These are phyloP conservation scores for Penicillium freii DNA, from an alignment of 2,329 filamentous ascomycete species.

Conservation along the genomic window DNA sequence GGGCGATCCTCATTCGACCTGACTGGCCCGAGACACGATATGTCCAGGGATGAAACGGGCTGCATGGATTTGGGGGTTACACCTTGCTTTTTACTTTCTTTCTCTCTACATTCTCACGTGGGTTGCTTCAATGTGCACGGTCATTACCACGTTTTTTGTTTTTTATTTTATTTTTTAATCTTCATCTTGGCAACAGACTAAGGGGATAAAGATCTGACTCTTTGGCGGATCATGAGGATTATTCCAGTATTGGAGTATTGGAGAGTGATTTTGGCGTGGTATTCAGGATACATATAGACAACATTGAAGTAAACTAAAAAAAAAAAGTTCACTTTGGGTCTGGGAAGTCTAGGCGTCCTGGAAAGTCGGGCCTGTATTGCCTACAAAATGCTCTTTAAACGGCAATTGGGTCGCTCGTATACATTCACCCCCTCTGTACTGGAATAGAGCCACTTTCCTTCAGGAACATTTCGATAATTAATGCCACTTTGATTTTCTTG, in stretches of 20 bases:
- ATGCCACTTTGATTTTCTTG: background rate
- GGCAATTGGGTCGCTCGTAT: slow-evolving; percentile 3
- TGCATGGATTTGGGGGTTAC: slow-evolving; percentile 19
- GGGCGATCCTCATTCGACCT: slow-evolving; percentile 12
- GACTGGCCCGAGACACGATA: slow-evolving; percentile 24
- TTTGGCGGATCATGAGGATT: slow-evolving; percentile 3
- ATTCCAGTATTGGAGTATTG: background rate
- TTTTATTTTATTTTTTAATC: background rate
- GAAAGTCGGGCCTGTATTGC: background rate
- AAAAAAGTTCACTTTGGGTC: too few relatives aligned
- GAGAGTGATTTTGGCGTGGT: background rate
- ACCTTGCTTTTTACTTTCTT: slow-evolving; percentile 5
- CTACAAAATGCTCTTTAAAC: background rate
- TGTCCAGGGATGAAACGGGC: slow-evolving; percentile 23
- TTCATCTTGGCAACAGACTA: slow-evolving; percentile 25
- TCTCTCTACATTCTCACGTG: slow-evolving; percentile 5
- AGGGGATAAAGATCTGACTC: slow-evolving; percentile 30
- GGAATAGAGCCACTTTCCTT: background rate
- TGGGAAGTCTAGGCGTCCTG: background rate
- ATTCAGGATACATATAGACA: background rate
- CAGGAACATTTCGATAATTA: background rate
- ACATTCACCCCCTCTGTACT: slow-evolving; percentile 3
- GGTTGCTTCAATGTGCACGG: slow-evolving; percentile 1
- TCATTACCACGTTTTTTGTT: slow-evolving; percentile 6
- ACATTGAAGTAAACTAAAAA: too few relatives aligned